Base-by-base conservation (phyloP, 768 basidiomycete species). In the Exidia glandulosa region DNA sequence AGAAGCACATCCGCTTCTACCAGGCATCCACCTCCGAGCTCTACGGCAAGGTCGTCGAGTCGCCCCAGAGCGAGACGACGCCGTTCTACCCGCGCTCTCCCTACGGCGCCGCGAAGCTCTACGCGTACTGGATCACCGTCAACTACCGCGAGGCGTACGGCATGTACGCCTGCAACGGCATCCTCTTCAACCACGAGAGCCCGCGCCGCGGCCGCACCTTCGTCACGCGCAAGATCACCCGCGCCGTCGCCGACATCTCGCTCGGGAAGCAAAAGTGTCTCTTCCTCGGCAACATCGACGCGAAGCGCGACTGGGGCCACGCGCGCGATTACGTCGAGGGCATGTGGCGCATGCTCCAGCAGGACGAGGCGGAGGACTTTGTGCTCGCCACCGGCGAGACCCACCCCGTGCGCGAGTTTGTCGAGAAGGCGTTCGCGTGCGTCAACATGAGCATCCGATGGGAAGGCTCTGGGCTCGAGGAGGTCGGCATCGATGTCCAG, bases 31-130 rank as follows among this genome's bases (percentile, higher is more conserved):
- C 94, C 12, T 96, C 94, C 3, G 94, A 98, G 74, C 81, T 97
- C 14, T 97, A 98, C 73, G 94, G 94, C 61, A 94, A 95, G 75
- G 95, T 97, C 66, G 86, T 91, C 63, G 90, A 94, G 74, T 91
- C 90, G 6, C 94, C 94, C 1, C 94, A 98, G 74, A 87, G 83
- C 73, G 94, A 98, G 78, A 90, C 87, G 2, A 98, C 94, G 0
- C 94, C 94, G 0, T 98, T 98, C 79, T 95, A 98, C 76, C 94
- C 94, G n/a, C 89, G 94, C 60, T 90, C 88, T 56, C 94, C 94
- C 1, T 98, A 98, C 67, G 94, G 95, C 50, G 91, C 88, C 60
- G 94, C 94, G 47, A 98, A 98, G 76, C 78, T 98, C 52, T 94
- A 93, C 69, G 88, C 85, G 27, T 92, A 84, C 72, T 93, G 88